Evolutionary conservation across 2,329 filamentous ascomycete species (phyloP), one percentile per base, ranked within the genome.

Genomic region (Mycosphaerella sp.): DNA sequence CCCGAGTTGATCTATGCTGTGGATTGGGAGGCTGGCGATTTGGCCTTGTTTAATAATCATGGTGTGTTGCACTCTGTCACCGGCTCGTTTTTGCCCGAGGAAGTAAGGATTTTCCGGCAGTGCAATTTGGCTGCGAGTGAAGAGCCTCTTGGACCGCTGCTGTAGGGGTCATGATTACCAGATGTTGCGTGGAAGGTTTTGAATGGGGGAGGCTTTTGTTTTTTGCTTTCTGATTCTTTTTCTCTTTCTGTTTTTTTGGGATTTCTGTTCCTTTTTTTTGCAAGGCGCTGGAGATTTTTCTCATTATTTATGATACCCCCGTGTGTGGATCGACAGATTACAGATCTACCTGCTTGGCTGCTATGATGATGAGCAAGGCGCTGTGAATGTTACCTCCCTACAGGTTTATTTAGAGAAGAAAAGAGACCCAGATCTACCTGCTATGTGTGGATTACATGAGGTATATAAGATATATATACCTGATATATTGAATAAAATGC

Each of bases 1-100:
- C 86, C 87, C 0, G 67, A 76, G 54, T 74, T 77, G 57, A 85
- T 91, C 9, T 89, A 89, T 67, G 74, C 85, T 7, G 84, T 89
- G 62, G 85, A 90, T 62, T 91, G 87, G 87, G 75, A 85, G 61
- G 82, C 87, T 66, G 86, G 86, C 4, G 87, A 90, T 65, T 71
- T 89, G 54, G 87, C 89, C 0, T 73, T 91, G 26, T 91, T 91
- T 70, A 85, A 91, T 69, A 91, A 91, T 66, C 80, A 85, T 8
- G 87, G 86, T 1, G 76, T 89, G 12, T 67, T 90, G 53, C 87
- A 92, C 69, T 84, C 80, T 2, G 87, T 91, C 1, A 86, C 88
- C 0, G 87, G 86, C 1, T 83, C 84, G 1, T 90, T 91, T 69
- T 77, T 78, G 6, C 79, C 84, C 46, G 80, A 86, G n/a, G 86